Base-by-base conservation (phyloP, 1,284 basidiomycete species). In the Stereum hirsutum region DNA sequence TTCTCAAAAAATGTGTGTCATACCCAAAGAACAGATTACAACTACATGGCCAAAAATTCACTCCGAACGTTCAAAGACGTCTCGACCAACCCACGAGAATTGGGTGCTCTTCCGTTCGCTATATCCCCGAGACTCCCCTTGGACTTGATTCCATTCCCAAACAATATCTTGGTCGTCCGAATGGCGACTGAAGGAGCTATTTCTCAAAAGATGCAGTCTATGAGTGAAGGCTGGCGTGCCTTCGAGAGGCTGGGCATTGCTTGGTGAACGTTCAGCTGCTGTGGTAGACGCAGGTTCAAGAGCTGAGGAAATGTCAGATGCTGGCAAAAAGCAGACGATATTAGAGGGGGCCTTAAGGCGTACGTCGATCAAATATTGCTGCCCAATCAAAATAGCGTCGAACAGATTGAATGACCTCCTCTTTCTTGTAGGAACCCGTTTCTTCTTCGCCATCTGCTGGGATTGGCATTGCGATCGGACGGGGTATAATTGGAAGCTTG, bases 401-500 rank as follows among this genome's bases (percentile, higher is more conserved):
- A 1, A 46, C 52, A 4, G 56, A 41, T 27, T 40, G 45, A 11
- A 44, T 46, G 25, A 54, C 47, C 15, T 19, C 17, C 15, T 34
- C 41, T 19, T 24, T 33, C 20, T 44, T 24, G 34, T 45, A 39
- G 26, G 36, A 21, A 2, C 37, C 28, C 33, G 38, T 37, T 8
- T 33, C 43, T 5, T 45, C 45, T 23, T 46, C 30, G n/a, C 41
- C 44, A 20, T 34, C 37, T 8, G 30, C 44, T 2, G 52, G 44
- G 1, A 34, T 41, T 10, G 51, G 53, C n/a, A 54, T 50, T 7
- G 28, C 28, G 2, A 14, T 24, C 2, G 54, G 59, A 17, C 57
- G 54, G 32, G 62, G 66, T 21, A 73, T 46, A 8, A 84, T 62
- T 0, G 83, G 81, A 3, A 85, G 63, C 47, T 63, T 72, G 23